phyloP scores from a whole-genome alignment of 2,329 filamentous ascomycete genomes.

The Myrmaecium sp. region DNA sequence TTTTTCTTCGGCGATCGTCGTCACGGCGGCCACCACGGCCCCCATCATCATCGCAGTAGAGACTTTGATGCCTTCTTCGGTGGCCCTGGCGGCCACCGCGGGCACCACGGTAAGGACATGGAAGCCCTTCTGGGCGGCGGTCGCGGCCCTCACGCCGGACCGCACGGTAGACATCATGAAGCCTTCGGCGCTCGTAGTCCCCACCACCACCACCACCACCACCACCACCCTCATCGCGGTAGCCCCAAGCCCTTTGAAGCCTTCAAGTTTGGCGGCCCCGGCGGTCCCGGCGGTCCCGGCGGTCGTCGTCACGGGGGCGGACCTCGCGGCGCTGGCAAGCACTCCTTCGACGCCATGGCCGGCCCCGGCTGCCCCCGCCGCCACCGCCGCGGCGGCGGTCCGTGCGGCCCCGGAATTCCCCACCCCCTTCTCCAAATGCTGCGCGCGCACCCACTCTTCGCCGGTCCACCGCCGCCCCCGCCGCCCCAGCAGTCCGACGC shows the following conservation, averaged over 20 bases:
- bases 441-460: not conserved
- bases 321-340: no score
- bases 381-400: no score
- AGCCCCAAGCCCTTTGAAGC: constrained; percentile 4
- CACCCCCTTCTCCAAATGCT: not conserved
- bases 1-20: no score
- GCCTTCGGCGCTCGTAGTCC: not conserved
- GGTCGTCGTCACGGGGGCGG: constrained; percentile 12
- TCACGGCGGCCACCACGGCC: constrained; percentile 3
- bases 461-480: not conserved
- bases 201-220: constrained; percentile 3
- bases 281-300: constrained; percentile 10
- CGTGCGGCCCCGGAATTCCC: constrained; percentile 13
- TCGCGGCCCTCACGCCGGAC: constrained; percentile 1
- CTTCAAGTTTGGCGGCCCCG: constrained; percentile 2
- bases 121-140: no score
- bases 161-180: constrained; percentile 3
- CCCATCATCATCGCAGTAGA: constrained; percentile 6
- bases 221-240: constrained; percentile 1
- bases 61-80: no score
- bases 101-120: no score
- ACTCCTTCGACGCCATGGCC: no score
- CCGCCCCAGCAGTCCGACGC: not conserved
- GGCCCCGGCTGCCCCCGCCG: no score
- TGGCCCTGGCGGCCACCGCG: no score